Evolutionary conservation across 1,139 yeast genomes (phyloP).

Genomic region (Torulaspora pretoriensis): DNA sequence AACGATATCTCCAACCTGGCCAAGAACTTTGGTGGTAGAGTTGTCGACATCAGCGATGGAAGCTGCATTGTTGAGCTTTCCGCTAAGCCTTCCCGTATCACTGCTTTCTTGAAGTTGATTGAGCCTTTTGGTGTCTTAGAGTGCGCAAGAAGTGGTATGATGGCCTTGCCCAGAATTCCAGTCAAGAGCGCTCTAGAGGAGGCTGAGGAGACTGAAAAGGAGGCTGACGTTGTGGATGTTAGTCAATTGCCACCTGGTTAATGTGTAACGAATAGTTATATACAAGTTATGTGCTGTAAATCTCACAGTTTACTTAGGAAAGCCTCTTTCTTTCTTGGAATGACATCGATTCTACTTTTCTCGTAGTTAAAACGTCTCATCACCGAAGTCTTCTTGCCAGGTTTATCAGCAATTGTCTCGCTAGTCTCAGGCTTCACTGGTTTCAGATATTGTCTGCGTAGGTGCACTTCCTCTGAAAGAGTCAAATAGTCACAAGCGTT

Average conservation of each 20-base stretch:
- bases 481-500: conserved; percentile 39
- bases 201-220: conserved; percentile 46
- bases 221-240: conserved; percentile 52
- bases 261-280: conserved; percentile 13
- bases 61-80: conserved; percentile 90
- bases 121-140: conserved; percentile 96
- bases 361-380: conserved; percentile 50
- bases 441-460: conserved; percentile 43
- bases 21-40: conserved; percentile 83
- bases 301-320: conserved; percentile 30
- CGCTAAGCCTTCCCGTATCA: conserved; percentile 88
- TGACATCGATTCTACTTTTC: conserved; percentile 41
- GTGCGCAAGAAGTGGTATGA: conserved; percentile 96
- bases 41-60: conserved; percentile 88
- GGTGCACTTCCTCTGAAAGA: conserved; percentile 39
- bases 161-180: conserved; percentile 97
- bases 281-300: conserved; percentile 11
- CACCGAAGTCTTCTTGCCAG: conserved; percentile 38
- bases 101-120: conserved; percentile 79
- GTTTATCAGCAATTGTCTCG: conserved; percentile 31
- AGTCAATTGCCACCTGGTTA: conserved; percentile 94
- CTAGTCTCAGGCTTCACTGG: conserved; percentile 39
- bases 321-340: conserved; percentile 40
- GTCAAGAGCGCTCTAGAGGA: conserved; percentile 46
- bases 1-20: conserved; percentile 78